Conservation (phyloP, 768 basidiomycete genomes). For the Lactarius hengduanensis region DNA sequence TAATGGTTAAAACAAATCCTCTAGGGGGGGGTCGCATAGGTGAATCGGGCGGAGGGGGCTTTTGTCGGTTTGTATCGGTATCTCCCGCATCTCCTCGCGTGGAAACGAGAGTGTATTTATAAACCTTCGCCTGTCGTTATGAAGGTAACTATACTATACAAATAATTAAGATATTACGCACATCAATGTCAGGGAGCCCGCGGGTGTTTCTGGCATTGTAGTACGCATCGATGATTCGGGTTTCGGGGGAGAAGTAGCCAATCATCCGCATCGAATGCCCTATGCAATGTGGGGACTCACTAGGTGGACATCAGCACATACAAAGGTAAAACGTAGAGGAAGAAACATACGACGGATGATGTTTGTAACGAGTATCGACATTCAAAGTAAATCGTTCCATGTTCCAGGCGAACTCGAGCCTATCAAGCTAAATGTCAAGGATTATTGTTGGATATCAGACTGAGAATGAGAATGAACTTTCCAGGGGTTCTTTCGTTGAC, state of each 20-base stretch:
- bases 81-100: not conserved
- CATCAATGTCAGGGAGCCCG: not conserved
- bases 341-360: too few relatives aligned
- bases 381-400: too few relatives aligned
- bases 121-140: not conserved
- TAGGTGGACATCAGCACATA: too few relatives aligned
- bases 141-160: not conserved
- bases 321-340: too few relatives aligned
- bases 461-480: too few relatives aligned
- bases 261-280: too few relatives aligned
- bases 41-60: not conserved
- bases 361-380: too few relatives aligned
- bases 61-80: not conserved
- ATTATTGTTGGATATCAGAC: too few relatives aligned
- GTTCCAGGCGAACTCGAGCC: too few relatives aligned
- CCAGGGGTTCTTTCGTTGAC: too few relatives aligned
- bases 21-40: not conserved
- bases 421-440: too few relatives aligned
- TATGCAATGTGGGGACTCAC: too few relatives aligned
- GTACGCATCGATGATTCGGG: not conserved
- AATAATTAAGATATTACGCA: not conserved
- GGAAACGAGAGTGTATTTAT: not conserved
- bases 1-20: not conserved
- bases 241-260: not conserved
- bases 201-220: not conserved